Base-by-base conservation (phyloP, 2,329 filamentous ascomycete genomes). In the Tolypocladium ophioglossoides region DNA sequence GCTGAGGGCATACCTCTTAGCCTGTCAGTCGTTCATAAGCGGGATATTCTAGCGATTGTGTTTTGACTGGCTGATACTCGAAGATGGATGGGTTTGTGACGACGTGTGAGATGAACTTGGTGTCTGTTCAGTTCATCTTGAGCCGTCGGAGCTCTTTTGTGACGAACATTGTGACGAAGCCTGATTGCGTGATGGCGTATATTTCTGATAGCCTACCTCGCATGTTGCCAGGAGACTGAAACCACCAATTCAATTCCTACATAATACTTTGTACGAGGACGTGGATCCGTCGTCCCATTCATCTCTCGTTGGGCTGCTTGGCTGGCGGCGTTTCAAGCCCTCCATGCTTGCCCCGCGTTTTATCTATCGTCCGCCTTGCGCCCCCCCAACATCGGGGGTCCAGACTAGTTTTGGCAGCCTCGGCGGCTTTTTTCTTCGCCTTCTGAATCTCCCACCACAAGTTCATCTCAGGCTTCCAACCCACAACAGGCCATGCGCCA, bases 21-120 rank as follows among this genome's bases (percentile, higher is more conserved):
- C 41, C 16, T 18, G 51, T 10, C 37, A 35, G 30, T 22, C 9
- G 22, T 27, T 32, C 34, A 37, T 37, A 20, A 20, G 34, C 22
- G 51, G 38, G 22, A 46, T 52, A 39, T 53, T 53, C 35, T 37
- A 54, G 53, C 51, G 40, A 48, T 48, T 12, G 18, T 37, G 24
- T 32, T 46, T 32, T 18, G 24, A 14, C 24, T 9, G 44, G 16
- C 22, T 46, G 41, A n/a, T 2, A n/a, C 24, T 9, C 7, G 24
- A 32, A 18, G 37, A 39, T n/a, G 37, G 16, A 39, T 38, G 18
- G 9, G 7, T 16, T 34, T 37, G 14, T 16, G 16, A 37, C 4
- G 35, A 18, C 7, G 9, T 18, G 37, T 39, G 37, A n/a, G 35
- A n/a, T 20, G 38, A 20, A 20, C 18, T 6, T 3, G 6, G 27